These are phyloP conservation scores for Yamadazyma trypodendri DNA, from an alignment of 1,139 yeast species.

Conservation along the genomic window DNA sequence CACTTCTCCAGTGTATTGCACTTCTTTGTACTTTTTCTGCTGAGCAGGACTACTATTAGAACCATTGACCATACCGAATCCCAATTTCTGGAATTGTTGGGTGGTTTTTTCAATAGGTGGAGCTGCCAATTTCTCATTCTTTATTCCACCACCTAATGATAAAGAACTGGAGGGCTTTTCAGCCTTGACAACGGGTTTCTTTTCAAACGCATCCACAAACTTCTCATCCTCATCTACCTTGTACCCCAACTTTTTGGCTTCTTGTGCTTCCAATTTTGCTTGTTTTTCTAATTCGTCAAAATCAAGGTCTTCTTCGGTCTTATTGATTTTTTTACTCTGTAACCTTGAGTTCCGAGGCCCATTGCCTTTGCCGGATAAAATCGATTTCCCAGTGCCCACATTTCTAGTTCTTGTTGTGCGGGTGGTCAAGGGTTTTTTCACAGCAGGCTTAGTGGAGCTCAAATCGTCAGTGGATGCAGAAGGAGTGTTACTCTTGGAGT, in stretches of 20 bases:
- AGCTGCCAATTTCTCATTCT: conserved; percentile 21
- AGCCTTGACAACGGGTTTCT: conserved; percentile 5
- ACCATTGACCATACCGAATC: conserved; percentile 77
- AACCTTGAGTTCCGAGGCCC: conserved; percentile 58
- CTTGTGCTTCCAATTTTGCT: conserved; percentile 81
- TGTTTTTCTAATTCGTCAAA: conserved; percentile 89
- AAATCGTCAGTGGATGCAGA: conserved; percentile 40
- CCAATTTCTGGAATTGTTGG: conserved; percentile 73
- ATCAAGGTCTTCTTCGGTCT: conserved; percentile 68
- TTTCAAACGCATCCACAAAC: conserved; percentile 3
- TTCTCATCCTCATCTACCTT: conserved; percentile 33
- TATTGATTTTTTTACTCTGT: conserved; percentile 48
- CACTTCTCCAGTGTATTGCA: conserved; percentile 67
- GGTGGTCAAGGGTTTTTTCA: conserved; percentile 21
- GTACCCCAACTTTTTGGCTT: conserved; percentile 70
- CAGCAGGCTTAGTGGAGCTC: conserved; percentile 22
- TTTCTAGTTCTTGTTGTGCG: conserved; percentile 16
- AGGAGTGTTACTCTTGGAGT: conserved; percentile 52
- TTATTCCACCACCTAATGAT: conserved; percentile 15
- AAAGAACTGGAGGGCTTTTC: conserved; percentile 9
- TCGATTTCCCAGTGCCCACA: conserved; percentile 23
- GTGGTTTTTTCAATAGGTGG: conserved; percentile 56
- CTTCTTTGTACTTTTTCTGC: conserved; percentile 45
- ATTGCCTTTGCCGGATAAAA: conserved; percentile 41
- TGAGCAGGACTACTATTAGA: conserved; percentile 32